Base-by-base conservation (phyloP, 139 green algal species). In the Chlamydomonas applanata region DNA sequence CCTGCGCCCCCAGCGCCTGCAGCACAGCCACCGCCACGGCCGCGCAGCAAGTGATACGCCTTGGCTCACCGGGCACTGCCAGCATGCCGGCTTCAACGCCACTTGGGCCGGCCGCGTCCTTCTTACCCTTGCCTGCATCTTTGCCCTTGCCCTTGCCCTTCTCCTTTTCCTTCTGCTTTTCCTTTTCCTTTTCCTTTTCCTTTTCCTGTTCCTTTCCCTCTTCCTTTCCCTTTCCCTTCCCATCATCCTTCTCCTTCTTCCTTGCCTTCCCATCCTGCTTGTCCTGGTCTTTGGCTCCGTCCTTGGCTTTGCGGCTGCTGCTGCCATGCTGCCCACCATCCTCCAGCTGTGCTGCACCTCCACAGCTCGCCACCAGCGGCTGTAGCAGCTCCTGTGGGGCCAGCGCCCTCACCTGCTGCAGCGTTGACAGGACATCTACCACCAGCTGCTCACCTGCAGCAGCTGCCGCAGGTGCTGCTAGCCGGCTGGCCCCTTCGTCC, bases 381-480 rank as follows among this genome's bases (percentile, higher is more conserved):
- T 22, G 20, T 22, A 71, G 36, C 35, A 71, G 64, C 3, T 32
- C 40, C 7, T 34, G 9, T 2, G 36, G 36, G 16, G 64, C 19
- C 64, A 71, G 20, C 20, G 22, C 36, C 16, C 14, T 34, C 5
- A 71, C 24, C 22, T 20, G 13, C 64, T 71, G 64, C 20, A 53
- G 33, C 24, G 64, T 25, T 1, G 14, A 4, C 25, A 71, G 22
- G 14, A 71, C 13, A 3, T 59, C n/a, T 19, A 29, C 20, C 7
- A 71, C 22, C 64, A 71, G 64, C 36, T 59, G 4, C 24, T 9
- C 40, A 22, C n/a, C 25, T 13, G 7, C 4, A 14, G 3, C 24
- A 71, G 64, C 62, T 57, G 64, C 64, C 27, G 36, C 64, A 27
- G 64, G 20, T 34, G 64, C 64, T 36, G 64, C 22, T 71, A 19